These are phyloP conservation scores for Wickerhamomyces canadensis DNA, from an alignment of 805 yeast genomes.

Conservation along the genomic window DNA sequence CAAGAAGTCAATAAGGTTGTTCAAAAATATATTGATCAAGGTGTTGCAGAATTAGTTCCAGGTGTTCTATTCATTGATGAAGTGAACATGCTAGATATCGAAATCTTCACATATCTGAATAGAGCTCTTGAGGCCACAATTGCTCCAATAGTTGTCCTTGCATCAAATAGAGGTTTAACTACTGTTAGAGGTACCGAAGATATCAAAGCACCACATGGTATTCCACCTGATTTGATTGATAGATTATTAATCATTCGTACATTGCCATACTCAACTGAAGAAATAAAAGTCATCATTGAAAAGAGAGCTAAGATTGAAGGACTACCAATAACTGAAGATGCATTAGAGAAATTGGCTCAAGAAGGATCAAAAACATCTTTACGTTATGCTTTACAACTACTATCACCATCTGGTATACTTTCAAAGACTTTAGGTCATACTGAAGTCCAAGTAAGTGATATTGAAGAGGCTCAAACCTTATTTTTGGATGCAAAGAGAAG, in stretches of 20 bases:
- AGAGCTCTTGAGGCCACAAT: constrained; percentile 87
- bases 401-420: constrained; percentile 85
- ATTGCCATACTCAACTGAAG: constrained; percentile 78
- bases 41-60: constrained; percentile 95
- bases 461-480: constrained; percentile 76
- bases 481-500: constrained; percentile 86
- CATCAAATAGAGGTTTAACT: constrained; percentile 93
- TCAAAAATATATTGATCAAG: constrained; percentile 93
- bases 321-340: constrained; percentile 58
- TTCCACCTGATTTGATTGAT: constrained; percentile 92
- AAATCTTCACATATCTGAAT: constrained; percentile 91
- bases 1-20: constrained; percentile 94
- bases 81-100: constrained; percentile 97
- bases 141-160: constrained; percentile 93
- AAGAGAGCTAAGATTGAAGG: constrained; percentile 79
- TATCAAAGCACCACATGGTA: constrained; percentile 87
- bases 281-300: constrained; percentile 73
- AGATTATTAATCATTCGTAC: constrained; percentile 89
- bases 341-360: constrained; percentile 65
- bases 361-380: constrained; percentile 76
- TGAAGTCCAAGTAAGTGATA: constrained; percentile 62
- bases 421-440: constrained; percentile 67
- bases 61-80: constrained; percentile 98
- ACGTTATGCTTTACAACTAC: constrained; percentile 86
- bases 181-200: constrained; percentile 88